Base-by-base conservation (phyloP, 768 basidiomycete species). In the Mycena galericulata region DNA sequence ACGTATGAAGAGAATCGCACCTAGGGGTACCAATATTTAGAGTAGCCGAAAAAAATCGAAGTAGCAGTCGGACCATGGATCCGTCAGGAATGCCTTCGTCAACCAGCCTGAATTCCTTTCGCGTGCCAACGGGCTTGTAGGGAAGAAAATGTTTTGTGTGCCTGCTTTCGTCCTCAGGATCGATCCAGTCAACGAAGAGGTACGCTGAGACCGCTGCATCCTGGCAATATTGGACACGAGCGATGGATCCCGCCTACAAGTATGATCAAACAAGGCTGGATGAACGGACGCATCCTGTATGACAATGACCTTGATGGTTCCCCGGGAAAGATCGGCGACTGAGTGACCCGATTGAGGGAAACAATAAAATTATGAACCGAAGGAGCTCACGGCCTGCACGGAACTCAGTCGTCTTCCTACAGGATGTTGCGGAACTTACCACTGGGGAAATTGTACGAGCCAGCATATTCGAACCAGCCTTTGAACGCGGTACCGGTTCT, bases 401-500 rank as follows among this genome's bases (percentile, higher is more conserved):
- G n/a, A n/a, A n/a, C n/a, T n/a, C n/a, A n/a, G n/a, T n/a, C n/a
- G n/a, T n/a, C n/a, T n/a, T n/a, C n/a, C n/a, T n/a, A n/a, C n/a
- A n/a, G n/a, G n/a, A n/a, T n/a, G n/a, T n/a, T n/a, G n/a, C n/a
- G n/a, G n/a, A n/a, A n/a, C n/a, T n/a, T n/a, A n/a, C n/a, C n/a
- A n/a, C n/a, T n/a, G n/a, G n/a, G n/a, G n/a, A n/a, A n/a, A n/a
- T n/a, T n/a, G 53, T 64, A 64, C n/a, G 55, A 55, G 27, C 63
- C 54, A 12, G 14, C 49, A 46, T 50, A 65, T 24, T 65, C 34
- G 34, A 65, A 50, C 64, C 64, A 65, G 29, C 64, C 64, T 29
- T 50, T 65, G 46, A 65, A 65, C 12, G 63, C 55, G 40, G 63
- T 57, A 18, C n/a, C n/a, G n/a, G n/a, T n/a, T n/a, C n/a, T n/a